Conservation (phyloP, 148 eudicot species). For the Hydrangea macrophylla region DNA sequence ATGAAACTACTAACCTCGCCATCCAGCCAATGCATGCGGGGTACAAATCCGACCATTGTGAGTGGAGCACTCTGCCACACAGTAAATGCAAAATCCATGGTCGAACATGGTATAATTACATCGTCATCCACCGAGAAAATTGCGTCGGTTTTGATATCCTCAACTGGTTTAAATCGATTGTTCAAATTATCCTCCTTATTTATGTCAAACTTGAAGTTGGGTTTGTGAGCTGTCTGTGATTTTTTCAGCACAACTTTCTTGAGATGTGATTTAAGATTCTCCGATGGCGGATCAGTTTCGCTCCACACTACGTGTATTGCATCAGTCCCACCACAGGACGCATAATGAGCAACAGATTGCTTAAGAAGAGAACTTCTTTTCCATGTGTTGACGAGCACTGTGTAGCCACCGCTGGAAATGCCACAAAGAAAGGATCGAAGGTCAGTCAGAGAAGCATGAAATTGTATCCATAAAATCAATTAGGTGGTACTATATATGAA, state of each 20-base stretch:
- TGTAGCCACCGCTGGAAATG: slow-evolving; percentile 64
- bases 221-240: slow-evolving; percentile 43
- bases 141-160: slow-evolving; percentile 56
- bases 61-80: slow-evolving; percentile 78
- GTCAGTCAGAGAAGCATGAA: not conserved
- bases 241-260: slow-evolving; percentile 37
- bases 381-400: slow-evolving; percentile 79
- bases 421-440: not conserved
- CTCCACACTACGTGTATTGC: slow-evolving; percentile 88
- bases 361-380: slow-evolving; percentile 65
- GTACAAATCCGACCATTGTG: slow-evolving; percentile 79
- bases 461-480: not conserved
- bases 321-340: slow-evolving; percentile 63
- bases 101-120: slow-evolving; percentile 62
- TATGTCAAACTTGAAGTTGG: slow-evolving; percentile 56
- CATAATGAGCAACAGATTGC: slow-evolving; percentile 72
- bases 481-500: not conserved
- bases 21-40: slow-evolving; percentile 67
- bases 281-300: slow-evolving; percentile 62
- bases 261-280: slow-evolving; percentile 40
- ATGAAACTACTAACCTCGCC: slow-evolving; percentile 40
- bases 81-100: slow-evolving; percentile 67
- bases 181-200: slow-evolving; percentile 66
- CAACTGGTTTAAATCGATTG: slow-evolving; percentile 66
- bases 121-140: slow-evolving; percentile 79